Percentiles rank a stretch among this genome's conserved stretches.
Conservation (phyloP, 176 grass and related monocot genomes). For the Eleusine coracana region DNA sequence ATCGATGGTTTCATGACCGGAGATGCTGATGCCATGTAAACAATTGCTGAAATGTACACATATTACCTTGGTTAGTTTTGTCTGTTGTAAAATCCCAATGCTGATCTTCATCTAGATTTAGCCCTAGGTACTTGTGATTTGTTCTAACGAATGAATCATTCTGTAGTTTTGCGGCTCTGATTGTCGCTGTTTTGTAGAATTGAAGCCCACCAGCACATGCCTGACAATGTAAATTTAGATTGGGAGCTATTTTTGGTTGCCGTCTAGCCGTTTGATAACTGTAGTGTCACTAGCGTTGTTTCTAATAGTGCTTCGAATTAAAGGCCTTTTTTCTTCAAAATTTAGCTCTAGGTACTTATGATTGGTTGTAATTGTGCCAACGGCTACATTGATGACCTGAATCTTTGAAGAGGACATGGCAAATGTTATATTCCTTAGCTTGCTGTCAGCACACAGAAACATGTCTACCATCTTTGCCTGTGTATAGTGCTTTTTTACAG, state of each 20-base stretch:
- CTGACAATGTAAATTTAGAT: slow-evolving; percentile 31
- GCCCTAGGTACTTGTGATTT: slow-evolving; percentile 32
- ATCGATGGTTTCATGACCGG: slow-evolving; percentile 21
- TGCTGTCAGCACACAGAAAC: too few species aligned
- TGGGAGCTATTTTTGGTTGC: slow-evolving; percentile 15
- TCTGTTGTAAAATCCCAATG: slow-evolving; percentile 26
- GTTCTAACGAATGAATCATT: slow-evolving; percentile 14
- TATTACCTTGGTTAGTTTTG: slow-evolving; percentile 1
- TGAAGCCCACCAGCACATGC: not conserved
- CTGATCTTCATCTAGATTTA: slow-evolving; percentile 42
- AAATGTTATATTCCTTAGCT: not conserved
- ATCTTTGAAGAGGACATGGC: not conserved
- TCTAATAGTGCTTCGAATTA: not conserved
- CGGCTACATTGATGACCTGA: not conserved
- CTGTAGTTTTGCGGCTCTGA: slow-evolving; percentile 1
- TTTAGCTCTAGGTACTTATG: not conserved
- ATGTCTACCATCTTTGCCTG: too few species aligned
- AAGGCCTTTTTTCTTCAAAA: not conserved
- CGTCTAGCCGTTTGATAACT: not conserved
- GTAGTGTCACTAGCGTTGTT: not conserved
- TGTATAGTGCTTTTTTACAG: too few species aligned
- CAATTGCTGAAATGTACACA: slow-evolving; percentile 35
- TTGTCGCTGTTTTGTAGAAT: slow-evolving; percentile 29
- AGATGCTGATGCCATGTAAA: slow-evolving; percentile 38
- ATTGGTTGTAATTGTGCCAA: too few species aligned